Conservation (phyloP, 2,329 filamentous ascomycete species). For the Paracamarosporium sp. region DNA sequence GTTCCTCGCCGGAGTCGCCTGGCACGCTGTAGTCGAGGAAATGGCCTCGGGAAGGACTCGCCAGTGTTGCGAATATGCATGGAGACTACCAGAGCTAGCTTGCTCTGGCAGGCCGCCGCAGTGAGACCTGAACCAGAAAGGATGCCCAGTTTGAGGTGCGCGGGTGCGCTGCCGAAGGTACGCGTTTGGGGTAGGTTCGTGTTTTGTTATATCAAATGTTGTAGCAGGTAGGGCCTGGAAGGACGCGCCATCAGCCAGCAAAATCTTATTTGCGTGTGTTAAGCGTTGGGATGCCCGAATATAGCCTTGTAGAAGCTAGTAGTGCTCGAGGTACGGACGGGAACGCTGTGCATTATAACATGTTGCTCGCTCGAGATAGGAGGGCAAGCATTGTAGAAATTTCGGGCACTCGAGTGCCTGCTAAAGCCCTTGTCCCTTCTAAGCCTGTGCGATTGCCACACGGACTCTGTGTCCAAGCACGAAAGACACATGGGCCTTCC, state of each 20-base stretch:
- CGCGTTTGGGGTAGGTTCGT: constrained; percentile 47
- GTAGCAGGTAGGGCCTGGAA: constrained; percentile 42
- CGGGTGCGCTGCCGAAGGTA: constrained; percentile 46
- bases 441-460: constrained; percentile 50
- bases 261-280: constrained; percentile 46
- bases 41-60: constrained; percentile 55
- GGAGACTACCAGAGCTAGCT: constrained; percentile 58
- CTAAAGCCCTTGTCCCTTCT: constrained; percentile 32
- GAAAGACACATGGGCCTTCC: constrained; percentile 45
- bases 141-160: constrained; percentile 44
- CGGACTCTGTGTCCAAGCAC: constrained; percentile 50
- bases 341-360: constrained; percentile 48
- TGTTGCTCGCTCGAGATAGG: constrained; percentile 43
- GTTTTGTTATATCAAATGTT: constrained; percentile 51
- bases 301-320: constrained; percentile 48
- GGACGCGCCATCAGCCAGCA: constrained; percentile 43
- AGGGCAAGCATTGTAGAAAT: constrained; percentile 48
- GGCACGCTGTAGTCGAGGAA: constrained; percentile 55
- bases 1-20: constrained; percentile 52
- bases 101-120: constrained; percentile 56
- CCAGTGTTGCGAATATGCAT: constrained; percentile 59
- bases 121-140: constrained; percentile 52
- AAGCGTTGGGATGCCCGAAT: constrained; percentile 47
- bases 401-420: constrained; percentile 44
- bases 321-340: constrained; percentile 37